phyloP scores from a whole-genome alignment of 116 monocot genomes.

The Phalaenopsis hybrid region DNA sequence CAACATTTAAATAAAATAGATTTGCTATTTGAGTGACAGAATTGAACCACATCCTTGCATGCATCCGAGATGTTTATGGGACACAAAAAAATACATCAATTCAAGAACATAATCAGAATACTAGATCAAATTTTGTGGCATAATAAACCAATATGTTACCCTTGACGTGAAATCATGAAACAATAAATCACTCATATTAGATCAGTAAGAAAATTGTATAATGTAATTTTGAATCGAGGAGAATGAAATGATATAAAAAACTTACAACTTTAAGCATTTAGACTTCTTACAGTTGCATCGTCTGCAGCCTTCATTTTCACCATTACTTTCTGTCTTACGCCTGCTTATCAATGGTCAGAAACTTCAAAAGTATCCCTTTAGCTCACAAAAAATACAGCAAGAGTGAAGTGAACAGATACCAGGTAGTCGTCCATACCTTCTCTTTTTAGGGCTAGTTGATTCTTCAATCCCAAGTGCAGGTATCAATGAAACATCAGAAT shows the following conservation, averaged over 20 bases:
- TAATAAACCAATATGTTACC: too few relatives aligned
- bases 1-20: not conserved
- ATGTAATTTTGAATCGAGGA: not conserved
- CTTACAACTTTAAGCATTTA: slow-evolving; percentile 96
- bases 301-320: slow-evolving; percentile 69
- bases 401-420: not conserved
- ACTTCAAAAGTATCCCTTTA: not conserved
- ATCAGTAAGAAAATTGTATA: not conserved
- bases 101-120: too few relatives aligned
- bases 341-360: slow-evolving; percentile 25
- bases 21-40: not conserved
- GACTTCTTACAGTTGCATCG: slow-evolving; percentile 96
- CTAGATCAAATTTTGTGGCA: too few relatives aligned
- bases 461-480: slow-evolving; percentile 18
- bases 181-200: not conserved
- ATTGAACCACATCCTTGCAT: too few relatives aligned
- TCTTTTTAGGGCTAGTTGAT: slow-evolving; percentile 63
- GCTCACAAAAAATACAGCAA: not conserved
- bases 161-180: not conserved
- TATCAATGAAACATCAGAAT: slow-evolving; percentile 21
- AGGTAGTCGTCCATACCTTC: slow-evolving; percentile 32
- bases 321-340: slow-evolving; percentile 49
- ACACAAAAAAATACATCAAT: too few relatives aligned
- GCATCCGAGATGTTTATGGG: too few relatives aligned
- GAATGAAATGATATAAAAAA: slow-evolving; percentile 11